Percentiles rank a stretch among this genome's conserved stretches.
Evolutionary conservation across 2,329 filamentous ascomycete species (phyloP).

Genomic region (Lachnellula subtilissima): DNA sequence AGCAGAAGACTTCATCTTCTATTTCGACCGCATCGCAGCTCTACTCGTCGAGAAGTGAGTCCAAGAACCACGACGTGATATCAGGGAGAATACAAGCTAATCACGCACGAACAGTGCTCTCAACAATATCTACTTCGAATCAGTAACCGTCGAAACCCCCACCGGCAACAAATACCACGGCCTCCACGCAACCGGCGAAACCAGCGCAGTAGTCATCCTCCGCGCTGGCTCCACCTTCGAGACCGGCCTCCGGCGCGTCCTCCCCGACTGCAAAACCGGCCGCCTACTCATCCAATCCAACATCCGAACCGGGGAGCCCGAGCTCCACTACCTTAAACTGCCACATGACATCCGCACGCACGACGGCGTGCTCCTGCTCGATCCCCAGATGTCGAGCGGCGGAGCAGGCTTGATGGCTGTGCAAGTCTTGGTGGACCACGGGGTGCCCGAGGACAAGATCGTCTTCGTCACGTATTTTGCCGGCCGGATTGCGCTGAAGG

Average conservation of each 20-base stretch:
- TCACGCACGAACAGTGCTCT: slow-evolving; percentile 51
- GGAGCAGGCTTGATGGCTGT: slow-evolving; percentile 88
- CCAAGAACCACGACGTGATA: not conserved
- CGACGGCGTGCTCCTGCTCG: slow-evolving; percentile 78
- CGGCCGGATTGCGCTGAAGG: slow-evolving; percentile 75
- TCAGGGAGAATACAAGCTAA: slow-evolving; percentile 19
- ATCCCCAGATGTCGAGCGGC: slow-evolving; percentile 92
- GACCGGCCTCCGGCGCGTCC: slow-evolving; percentile 79
- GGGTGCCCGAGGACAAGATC: slow-evolving; percentile 76
- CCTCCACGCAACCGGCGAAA: slow-evolving; percentile 63
- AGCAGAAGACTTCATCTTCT: slow-evolving; percentile 93
- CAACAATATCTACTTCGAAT: slow-evolving; percentile 68
- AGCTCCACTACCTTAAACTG: slow-evolving; percentile 83
- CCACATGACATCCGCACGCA: slow-evolving; percentile 68
- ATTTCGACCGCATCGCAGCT: slow-evolving; percentile 86
- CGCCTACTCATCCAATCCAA: slow-evolving; percentile 89
- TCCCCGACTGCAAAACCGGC: slow-evolving; percentile 87
- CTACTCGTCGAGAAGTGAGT: slow-evolving; percentile 73
- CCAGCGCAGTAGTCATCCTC: slow-evolving; percentile 82
- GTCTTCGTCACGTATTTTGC: slow-evolving; percentile 92
- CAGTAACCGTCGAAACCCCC: slow-evolving; percentile 64
- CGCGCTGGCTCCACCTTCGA: slow-evolving; percentile 87
- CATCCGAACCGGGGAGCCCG: slow-evolving; percentile 78
- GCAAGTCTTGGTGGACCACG: slow-evolving; percentile 90
- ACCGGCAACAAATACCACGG: slow-evolving; percentile 66